Evolutionary conservation across 2,329 filamentous ascomycete genomes (phyloP).

Genomic region (Fusarium anthophilum): DNA sequence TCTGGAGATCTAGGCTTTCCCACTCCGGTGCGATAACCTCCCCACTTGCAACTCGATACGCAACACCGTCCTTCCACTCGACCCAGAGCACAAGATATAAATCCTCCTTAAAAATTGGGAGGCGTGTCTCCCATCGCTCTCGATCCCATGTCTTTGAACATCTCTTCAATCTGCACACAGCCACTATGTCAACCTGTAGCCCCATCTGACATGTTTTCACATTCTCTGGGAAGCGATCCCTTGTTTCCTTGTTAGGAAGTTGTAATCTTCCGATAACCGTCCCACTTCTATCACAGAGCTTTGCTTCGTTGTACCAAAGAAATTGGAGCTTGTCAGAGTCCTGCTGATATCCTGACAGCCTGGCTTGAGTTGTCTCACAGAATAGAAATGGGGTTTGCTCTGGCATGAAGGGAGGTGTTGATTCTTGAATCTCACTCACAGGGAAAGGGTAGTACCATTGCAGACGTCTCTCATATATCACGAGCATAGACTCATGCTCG

Average conservation of each 20-base stretch:
- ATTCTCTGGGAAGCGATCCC: neutral
- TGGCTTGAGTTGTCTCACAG: neutral
- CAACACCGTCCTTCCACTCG: constrained; percentile 1
- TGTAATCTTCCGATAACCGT: neutral
- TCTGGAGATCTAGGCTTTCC: neutral
- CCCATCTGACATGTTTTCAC: neutral
- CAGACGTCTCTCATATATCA: too few species aligned
- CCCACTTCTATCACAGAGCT: fast-evolving
- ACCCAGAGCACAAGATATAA: constrained; percentile 14
- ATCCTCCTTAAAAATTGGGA: neutral
- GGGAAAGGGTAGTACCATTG: constrained; percentile 23
- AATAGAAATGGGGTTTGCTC: constrained; percentile 19
- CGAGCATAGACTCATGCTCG: neutral
- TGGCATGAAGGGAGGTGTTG: neutral
- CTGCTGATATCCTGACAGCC: neutral
- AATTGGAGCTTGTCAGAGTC: neutral
- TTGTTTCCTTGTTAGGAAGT: fast-evolving
- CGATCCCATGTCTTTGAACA: neutral
- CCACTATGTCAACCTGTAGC: neutral
- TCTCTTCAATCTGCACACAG: neutral
- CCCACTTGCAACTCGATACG: neutral
- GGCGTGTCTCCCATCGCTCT: neutral
- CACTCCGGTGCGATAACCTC: neutral
- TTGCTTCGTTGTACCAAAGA: neutral
- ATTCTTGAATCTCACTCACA: neutral